These are phyloP conservation scores for Venturia carpophila DNA, from an alignment of 2,329 filamentous ascomycete species.

Conservation along the genomic window DNA sequence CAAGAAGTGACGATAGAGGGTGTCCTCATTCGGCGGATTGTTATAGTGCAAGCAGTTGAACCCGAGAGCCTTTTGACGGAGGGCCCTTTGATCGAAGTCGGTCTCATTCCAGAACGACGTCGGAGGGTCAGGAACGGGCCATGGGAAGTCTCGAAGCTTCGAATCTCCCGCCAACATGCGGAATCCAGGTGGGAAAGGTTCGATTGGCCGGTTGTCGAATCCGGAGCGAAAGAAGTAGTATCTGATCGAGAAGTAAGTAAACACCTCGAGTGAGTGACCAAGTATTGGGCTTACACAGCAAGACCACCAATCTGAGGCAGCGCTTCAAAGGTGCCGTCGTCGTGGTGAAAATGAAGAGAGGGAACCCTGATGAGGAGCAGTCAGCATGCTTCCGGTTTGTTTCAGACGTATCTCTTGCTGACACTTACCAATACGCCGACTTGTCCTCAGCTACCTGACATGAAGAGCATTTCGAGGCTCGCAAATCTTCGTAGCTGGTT, in stretches of 20 bases:
- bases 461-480: slow-evolving; percentile 63
- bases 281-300: slow-evolving; percentile 60
- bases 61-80: slow-evolving; percentile 74
- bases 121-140: slow-evolving; percentile 55
- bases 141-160: slow-evolving; percentile 57
- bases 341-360: slow-evolving; percentile 65
- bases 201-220: slow-evolving; percentile 18
- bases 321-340: slow-evolving; percentile 57
- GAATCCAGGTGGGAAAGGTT: slow-evolving; percentile 68
- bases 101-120: slow-evolving; percentile 60
- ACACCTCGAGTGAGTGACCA: neutral
- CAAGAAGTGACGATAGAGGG: slow-evolving; percentile 72
- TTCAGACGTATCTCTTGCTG: neutral
- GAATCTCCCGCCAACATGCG: slow-evolving; percentile 74
- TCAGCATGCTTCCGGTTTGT: neutral
- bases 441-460: slow-evolving; percentile 73
- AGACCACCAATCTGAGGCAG: slow-evolving; percentile 74
- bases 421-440: slow-evolving; percentile 65
- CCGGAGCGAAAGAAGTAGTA: slow-evolving; percentile 17
- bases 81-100: slow-evolving; percentile 53
- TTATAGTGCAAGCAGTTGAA: slow-evolving; percentile 93
- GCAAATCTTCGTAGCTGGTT: slow-evolving; percentile 51
- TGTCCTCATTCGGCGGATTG: slow-evolving; percentile 52
- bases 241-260: neutral
- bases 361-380: slow-evolving; percentile 47